phyloP scores from a whole-genome alignment of 202 grass and related monocot species.

The Cymbopogon flexuosus region DNA sequence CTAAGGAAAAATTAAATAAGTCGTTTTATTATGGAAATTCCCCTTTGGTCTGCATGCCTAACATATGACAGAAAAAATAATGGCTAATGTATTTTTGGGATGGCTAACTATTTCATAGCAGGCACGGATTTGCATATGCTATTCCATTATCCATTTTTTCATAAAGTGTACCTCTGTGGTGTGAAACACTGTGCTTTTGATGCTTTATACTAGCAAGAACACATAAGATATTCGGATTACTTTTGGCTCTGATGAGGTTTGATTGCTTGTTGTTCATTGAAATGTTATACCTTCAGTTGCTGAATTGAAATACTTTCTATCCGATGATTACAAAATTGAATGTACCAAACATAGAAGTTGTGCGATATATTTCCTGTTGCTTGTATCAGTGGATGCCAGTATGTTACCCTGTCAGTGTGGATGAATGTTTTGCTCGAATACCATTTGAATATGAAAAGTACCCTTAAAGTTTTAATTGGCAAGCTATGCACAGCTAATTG shows the following conservation, averaged over 20 bases:
- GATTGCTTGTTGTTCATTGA: conserved; percentile 11
- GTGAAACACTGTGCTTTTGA: background rate
- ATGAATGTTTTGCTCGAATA: background rate
- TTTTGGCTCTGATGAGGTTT: background rate
- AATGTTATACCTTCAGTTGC: conserved; percentile 8
- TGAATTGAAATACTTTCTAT: background rate
- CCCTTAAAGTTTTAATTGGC: background rate
- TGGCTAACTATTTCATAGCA: conserved; percentile 15
- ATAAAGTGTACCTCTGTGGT: background rate
- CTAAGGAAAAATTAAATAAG: conserved; percentile 11
- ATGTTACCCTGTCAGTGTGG: background rate
- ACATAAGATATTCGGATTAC: background rate
- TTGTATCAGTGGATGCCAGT: conserved; percentile 6
- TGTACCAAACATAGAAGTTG: background rate
- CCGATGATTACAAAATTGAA: conserved; percentile 10
- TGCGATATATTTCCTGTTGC: background rate
- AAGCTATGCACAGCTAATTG: background rate
- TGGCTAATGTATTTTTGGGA: background rate
- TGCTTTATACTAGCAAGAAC: background rate
- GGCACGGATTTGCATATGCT: conserved; percentile 10
- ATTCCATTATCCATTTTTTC: background rate
- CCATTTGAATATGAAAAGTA: background rate
- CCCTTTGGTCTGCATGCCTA: conserved; percentile 4
- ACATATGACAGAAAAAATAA: conserved; percentile 8
- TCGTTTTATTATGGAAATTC: conserved; percentile 10